These are phyloP conservation scores for Mycena olivaceomarginata DNA, from an alignment of 768 basidiomycete genomes.

Conservation along the genomic window DNA sequence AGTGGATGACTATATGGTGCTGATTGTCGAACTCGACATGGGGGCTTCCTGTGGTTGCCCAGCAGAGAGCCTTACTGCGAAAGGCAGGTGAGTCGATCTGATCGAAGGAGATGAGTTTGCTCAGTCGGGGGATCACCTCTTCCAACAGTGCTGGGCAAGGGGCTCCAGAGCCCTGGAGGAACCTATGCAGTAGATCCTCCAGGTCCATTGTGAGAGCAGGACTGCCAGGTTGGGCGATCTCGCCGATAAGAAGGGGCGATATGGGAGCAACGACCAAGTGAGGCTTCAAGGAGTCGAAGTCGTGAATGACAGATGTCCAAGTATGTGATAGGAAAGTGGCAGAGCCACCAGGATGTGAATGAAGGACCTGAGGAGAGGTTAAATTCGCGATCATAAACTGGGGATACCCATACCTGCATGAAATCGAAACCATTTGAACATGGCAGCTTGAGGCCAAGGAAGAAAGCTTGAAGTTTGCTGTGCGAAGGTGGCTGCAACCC, in stretches of 20 bases:
- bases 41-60: no score
- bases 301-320: constrained; percentile 15
- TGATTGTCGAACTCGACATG: neutral
- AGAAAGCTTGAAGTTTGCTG: no score
- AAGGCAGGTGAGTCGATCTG: constrained; percentile 9
- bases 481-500: no score
- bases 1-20: neutral
- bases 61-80: neutral
- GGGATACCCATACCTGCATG: neutral
- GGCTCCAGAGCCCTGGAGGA: neutral
- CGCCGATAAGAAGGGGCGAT: neutral
- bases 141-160: neutral
- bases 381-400: neutral
- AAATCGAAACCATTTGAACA: no score
- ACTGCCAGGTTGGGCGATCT: neutral
- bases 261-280: neutral
- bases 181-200: neutral
- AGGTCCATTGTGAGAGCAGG: neutral
- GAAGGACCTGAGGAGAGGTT: neutral
- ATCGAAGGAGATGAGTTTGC: constrained; percentile 9
- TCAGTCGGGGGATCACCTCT: constrained; percentile 12
- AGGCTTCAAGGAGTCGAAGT: neutral
- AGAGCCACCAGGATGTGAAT: constrained; percentile 14
- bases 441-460: no score
- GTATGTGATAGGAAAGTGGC: neutral